Conservation (phyloP, 1,139 yeast genomes). For the Scheffersomyces lignicola region DNA sequence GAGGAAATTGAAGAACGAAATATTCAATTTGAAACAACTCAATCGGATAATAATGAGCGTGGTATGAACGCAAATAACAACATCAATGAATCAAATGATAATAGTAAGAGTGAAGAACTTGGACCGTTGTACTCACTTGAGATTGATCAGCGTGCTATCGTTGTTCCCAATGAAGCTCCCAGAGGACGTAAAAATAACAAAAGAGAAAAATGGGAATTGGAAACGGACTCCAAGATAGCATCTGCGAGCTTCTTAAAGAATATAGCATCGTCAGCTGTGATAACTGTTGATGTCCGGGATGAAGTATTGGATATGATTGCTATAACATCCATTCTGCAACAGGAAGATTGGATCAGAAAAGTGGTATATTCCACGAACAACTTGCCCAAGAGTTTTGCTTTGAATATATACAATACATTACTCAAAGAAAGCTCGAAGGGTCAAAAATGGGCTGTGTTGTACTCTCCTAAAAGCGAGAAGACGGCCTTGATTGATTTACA, state of each 20-base stretch:
- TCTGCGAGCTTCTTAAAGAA: slow-evolving; percentile 55
- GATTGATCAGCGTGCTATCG: slow-evolving; percentile 57
- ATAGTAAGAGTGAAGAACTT: slow-evolving; percentile 8
- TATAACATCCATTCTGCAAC: slow-evolving; percentile 69
- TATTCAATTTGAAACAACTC: slow-evolving; percentile 16
- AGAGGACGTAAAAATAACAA: slow-evolving; percentile 71
- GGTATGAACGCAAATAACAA: slow-evolving; percentile 17
- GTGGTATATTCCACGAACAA: slow-evolving; percentile 64
- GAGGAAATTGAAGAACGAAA: slow-evolving; percentile 39
- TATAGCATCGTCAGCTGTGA: slow-evolving; percentile 64
- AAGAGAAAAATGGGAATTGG: slow-evolving; percentile 78
- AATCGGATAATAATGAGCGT: slow-evolving; percentile 12
- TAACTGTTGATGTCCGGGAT: slow-evolving; percentile 76
- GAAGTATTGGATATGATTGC: slow-evolving; percentile 83
- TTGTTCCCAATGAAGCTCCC: slow-evolving; percentile 71
- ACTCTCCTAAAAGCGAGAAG: slow-evolving; percentile 72
- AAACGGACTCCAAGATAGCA: slow-evolving; percentile 68
- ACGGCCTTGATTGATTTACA: slow-evolving; percentile 67
- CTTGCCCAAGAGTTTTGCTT: slow-evolving; percentile 72
- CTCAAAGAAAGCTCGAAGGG: slow-evolving; percentile 74
- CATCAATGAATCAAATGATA: background rate
- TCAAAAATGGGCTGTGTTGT: slow-evolving; percentile 68
- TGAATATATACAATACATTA: slow-evolving; percentile 67
- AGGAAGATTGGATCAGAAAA: slow-evolving; percentile 87
- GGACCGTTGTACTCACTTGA: slow-evolving; percentile 38